A percentile compares a stretch with the other conserved stretches of the same genome.
These are phyloP conservation scores for Onygenales sp. DNA, from an alignment of 2,329 filamentous ascomycete species.

Conservation along the genomic window DNA sequence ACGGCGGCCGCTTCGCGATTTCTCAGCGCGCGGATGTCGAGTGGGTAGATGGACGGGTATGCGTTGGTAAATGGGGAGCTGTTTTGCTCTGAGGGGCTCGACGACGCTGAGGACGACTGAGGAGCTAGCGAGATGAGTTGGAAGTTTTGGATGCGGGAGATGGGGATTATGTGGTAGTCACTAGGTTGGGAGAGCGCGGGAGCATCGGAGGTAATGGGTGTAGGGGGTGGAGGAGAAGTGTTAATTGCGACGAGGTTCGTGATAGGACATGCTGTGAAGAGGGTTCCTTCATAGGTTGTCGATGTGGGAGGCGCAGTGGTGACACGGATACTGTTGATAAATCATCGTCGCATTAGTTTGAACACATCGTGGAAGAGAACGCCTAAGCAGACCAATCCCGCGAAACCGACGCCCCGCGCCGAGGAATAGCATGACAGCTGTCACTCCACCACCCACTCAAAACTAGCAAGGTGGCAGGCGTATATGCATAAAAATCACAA, in stretches of 20 bases:
- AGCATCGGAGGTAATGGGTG: slow-evolving; percentile 25
- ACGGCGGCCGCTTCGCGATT: slow-evolving; percentile 48
- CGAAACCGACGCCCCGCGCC: background rate
- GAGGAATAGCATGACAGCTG: background rate
- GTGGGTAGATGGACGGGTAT: slow-evolving; percentile 30
- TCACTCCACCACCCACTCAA: background rate
- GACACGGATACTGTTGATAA: slow-evolving; percentile 43
- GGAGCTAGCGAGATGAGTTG: slow-evolving; percentile 39
- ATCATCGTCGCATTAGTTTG: background rate
- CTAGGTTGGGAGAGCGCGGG: slow-evolving; percentile 34
- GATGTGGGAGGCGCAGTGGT: slow-evolving; percentile 43
- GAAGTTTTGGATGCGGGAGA: slow-evolving; percentile 50
- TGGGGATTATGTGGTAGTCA: slow-evolving; percentile 52
- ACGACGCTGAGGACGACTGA: background rate
- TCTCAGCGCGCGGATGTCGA: slow-evolving; percentile 47
- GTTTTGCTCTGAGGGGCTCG: slow-evolving; percentile 15
- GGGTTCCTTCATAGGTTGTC: slow-evolving; percentile 49
- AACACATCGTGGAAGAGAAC: background rate
- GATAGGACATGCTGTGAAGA: slow-evolving; percentile 53
- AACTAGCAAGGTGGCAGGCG: background rate
- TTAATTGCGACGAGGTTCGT: slow-evolving; percentile 54
- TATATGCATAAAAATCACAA: slow-evolving; percentile 4
- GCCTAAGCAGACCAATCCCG: background rate
- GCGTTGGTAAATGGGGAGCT: slow-evolving; percentile 40
- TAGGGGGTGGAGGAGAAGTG: slow-evolving; percentile 38